Percentiles rank a stretch among this genome's conserved stretches.
phyloP scores from a whole-genome alignment of 2,329 filamentous ascomycete genomes.

The Penicillium sp. region DNA sequence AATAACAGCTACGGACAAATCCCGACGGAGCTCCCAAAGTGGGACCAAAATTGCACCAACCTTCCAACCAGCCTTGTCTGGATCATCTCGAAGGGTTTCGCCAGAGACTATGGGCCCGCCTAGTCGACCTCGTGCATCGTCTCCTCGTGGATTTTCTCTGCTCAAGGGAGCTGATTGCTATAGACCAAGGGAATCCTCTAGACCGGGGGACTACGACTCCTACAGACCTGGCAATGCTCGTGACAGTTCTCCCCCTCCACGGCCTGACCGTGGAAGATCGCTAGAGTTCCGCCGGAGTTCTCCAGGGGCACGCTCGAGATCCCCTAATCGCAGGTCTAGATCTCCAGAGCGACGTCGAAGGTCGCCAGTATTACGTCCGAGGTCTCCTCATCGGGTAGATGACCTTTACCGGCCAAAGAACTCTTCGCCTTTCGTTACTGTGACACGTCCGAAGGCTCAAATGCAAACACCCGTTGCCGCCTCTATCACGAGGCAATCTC shows the following conservation, averaged over 20 bases:
- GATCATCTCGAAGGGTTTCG: neutral
- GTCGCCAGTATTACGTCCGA: neutral
- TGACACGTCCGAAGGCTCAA: neutral
- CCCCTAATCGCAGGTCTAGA: neutral
- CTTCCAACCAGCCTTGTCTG: neutral
- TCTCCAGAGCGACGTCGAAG: neutral
- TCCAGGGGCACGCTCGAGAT: neutral
- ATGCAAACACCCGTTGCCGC: neutral
- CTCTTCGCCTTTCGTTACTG: neutral
- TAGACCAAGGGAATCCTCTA: neutral
- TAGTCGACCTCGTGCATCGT: neutral
- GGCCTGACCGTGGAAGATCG: neutral
- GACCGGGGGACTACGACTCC: neutral
- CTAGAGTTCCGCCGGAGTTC: slow-evolving; percentile 1
- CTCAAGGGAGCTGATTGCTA: neutral
- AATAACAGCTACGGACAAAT: neutral
- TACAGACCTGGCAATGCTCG: neutral
- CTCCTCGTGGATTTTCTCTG: neutral
- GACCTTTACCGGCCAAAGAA: neutral
- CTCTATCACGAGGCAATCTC: neutral
- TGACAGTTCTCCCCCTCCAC: neutral
- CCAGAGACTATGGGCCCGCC: neutral
- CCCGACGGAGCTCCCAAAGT: neutral
- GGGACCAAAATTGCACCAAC: neutral
- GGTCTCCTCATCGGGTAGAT: neutral